These are phyloP conservation scores for Fraxinus anomala DNA, from an alignment of 257 asterid species.

Conservation along the genomic window DNA sequence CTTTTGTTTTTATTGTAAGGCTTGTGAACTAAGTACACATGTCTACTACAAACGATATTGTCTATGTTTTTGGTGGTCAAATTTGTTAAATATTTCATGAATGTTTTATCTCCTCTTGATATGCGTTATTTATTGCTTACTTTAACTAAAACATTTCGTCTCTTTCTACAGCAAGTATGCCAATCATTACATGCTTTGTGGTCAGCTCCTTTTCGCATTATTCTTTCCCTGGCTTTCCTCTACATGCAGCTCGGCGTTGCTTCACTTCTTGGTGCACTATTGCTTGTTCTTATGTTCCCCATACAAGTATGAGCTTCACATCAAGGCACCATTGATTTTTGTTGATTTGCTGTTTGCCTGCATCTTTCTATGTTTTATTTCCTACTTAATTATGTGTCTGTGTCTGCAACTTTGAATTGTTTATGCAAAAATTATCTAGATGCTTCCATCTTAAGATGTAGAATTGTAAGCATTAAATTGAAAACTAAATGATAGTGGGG, in stretches of 20 bases:
- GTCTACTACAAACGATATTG: constrained; percentile 3
- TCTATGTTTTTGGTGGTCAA: neutral
- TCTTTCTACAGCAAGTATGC: constrained; percentile 79
- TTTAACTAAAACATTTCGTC: constrained; percentile 15
- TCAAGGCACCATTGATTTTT: constrained; percentile 16
- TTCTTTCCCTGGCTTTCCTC: constrained; percentile 80
- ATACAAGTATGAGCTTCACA: constrained; percentile 57
- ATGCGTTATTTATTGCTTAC: constrained; percentile 22
- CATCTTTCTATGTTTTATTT: constrained; percentile 4
- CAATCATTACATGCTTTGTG: constrained; percentile 89
- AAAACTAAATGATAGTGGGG: neutral
- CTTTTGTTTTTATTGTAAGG: neutral
- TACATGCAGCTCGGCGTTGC: constrained; percentile 86
- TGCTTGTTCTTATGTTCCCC: constrained; percentile 85
- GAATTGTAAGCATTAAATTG: neutral
- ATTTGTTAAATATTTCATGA: constrained; percentile 5
- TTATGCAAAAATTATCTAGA: neutral
- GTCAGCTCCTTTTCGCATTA: constrained; percentile 95
- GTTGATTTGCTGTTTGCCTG: constrained; percentile 11
- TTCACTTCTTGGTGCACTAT: constrained; percentile 80
- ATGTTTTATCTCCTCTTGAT: neutral
- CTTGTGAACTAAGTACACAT: constrained; percentile 1
- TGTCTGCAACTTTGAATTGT: neutral
- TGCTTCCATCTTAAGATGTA: neutral
- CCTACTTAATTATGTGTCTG: neutral